Conservation (phyloP, 1,284 basidiomycete species). For the Ganoderma multipileum region DNA sequence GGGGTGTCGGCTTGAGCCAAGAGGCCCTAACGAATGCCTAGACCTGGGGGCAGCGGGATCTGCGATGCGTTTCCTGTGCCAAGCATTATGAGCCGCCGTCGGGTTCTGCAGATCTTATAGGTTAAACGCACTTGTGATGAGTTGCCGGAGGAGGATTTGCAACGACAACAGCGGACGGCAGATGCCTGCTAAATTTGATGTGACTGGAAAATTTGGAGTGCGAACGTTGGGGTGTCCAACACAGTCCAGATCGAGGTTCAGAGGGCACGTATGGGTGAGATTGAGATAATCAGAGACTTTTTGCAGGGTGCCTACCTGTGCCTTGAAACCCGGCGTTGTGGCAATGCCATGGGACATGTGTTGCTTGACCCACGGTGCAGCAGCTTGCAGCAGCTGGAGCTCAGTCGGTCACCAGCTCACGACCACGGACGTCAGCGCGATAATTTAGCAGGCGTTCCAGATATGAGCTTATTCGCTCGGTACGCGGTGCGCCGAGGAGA, state of each 20-base stretch:
- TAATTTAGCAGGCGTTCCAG: background rate
- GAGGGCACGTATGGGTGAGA: background rate
- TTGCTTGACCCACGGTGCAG: background rate
- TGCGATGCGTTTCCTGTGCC: background rate
- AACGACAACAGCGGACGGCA: background rate
- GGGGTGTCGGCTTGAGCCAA: background rate
- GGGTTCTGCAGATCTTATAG: background rate
- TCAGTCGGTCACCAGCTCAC: background rate
- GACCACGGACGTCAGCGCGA: background rate
- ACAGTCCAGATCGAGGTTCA: background rate
- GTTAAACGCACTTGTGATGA: background rate
- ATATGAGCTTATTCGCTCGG: background rate
- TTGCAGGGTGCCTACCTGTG: background rate
- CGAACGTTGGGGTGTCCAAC: background rate
- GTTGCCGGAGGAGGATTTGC: background rate
- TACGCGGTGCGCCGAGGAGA: background rate
- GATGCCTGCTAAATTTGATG: background rate
- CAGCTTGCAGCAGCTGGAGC: background rate
- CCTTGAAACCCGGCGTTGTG: constrained; percentile 2
- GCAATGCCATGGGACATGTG: background rate
- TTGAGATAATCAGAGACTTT: background rate
- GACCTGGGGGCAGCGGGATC: background rate
- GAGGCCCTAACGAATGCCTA: background rate
- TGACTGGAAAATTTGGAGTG: background rate
- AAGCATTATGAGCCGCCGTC: background rate